Evolutionary conservation across 768 basidiomycete genomes (phyloP).

Genomic region (Hortiboletus flavorubellus): DNA sequence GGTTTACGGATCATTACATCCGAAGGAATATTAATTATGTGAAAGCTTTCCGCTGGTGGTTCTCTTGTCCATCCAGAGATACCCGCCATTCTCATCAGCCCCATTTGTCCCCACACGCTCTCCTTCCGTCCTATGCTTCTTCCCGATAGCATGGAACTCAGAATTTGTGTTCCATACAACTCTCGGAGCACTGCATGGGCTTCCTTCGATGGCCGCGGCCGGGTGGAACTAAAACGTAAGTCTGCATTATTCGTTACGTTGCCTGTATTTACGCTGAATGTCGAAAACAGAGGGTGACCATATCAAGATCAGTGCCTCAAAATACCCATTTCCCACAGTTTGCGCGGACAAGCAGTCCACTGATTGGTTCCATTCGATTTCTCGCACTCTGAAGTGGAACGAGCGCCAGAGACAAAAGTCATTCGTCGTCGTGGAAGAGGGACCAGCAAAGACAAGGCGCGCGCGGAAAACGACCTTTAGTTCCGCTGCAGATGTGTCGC

Average conservation of each 20-base stretch:
- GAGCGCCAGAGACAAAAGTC: slow-evolving; percentile 98
- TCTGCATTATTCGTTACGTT: slow-evolving; percentile 7
- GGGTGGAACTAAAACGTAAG: slow-evolving; percentile 94
- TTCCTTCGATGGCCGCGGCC: slow-evolving; percentile 94
- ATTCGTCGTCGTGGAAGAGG: slow-evolving; percentile 96
- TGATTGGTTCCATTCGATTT: slow-evolving; percentile 98
- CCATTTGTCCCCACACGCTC: slow-evolving; percentile 97
- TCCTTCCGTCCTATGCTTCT: slow-evolving; percentile 99
- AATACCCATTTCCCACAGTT: slow-evolving; percentile 97
- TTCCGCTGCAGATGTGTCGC: slow-evolving; percentile 6
- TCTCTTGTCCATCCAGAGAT: slow-evolving; percentile 98
- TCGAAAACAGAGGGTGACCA: slow-evolving; percentile 86
- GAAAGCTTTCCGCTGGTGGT: slow-evolving; percentile 88
- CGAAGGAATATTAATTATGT: slow-evolving; percentile 7
- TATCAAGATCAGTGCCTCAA: slow-evolving; percentile 96
- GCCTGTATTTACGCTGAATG: slow-evolving; percentile 7
- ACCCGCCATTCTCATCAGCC: slow-evolving; percentile 92
- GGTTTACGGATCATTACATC: not conserved
- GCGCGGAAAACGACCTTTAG: slow-evolving; percentile 12
- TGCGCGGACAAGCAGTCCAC: slow-evolving; percentile 97
- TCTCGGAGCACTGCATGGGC: slow-evolving; percentile 98
- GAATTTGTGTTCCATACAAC: slow-evolving; percentile 99
- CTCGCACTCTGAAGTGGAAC: slow-evolving; percentile 97
- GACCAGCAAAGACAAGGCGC: slow-evolving; percentile 45
- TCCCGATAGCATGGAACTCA: slow-evolving; percentile 96